These are phyloP conservation scores for Helenozyma baotianmanensis DNA, from an alignment of 805 yeast species.

Conservation along the genomic window DNA sequence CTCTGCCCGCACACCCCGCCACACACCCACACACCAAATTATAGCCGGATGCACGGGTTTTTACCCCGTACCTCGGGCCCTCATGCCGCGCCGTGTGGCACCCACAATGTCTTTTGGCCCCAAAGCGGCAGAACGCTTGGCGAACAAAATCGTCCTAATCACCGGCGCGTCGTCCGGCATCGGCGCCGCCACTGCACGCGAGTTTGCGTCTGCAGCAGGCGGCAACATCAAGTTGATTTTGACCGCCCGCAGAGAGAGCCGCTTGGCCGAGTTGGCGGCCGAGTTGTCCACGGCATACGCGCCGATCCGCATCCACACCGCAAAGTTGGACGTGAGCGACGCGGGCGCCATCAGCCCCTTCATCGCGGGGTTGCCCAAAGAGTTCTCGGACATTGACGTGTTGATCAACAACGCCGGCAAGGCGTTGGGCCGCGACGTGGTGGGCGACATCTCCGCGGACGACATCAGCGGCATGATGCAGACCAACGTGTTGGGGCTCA, in stretches of 20 bases:
- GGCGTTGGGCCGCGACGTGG: slow-evolving; percentile 30
- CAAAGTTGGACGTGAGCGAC: slow-evolving; percentile 29
- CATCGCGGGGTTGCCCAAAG: slow-evolving; percentile 25
- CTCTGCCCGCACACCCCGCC: too few species aligned
- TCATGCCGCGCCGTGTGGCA: too few species aligned
- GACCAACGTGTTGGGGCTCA: slow-evolving; percentile 35
- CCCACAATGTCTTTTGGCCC: slow-evolving; percentile 38
- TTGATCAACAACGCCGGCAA: slow-evolving; percentile 39
- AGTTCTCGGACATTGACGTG: slow-evolving; percentile 34
- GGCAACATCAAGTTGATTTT: slow-evolving; percentile 34
- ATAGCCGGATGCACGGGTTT: too few species aligned
- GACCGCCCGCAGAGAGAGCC: slow-evolving; percentile 35
- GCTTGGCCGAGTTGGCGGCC: slow-evolving; percentile 21
- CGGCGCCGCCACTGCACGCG: slow-evolving; percentile 87
- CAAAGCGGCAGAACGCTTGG: slow-evolving; percentile 36
- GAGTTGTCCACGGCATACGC: slow-evolving; percentile 23
- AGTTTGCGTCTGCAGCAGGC: slow-evolving; percentile 58
- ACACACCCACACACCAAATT: too few species aligned
- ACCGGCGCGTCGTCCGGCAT: slow-evolving; percentile 98
- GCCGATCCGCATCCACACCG: slow-evolving; percentile 25
- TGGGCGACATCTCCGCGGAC: slow-evolving; percentile 26
- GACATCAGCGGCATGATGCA: slow-evolving; percentile 35
- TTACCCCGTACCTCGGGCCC: too few species aligned
- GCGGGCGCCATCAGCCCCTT: slow-evolving; percentile 25
- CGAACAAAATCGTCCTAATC: slow-evolving; percentile 31